Evolutionary conservation across 257 asterid genomes (phyloP), one percentile per base, ranked within the genome.

Genomic region (Solanum boliviense): DNA sequence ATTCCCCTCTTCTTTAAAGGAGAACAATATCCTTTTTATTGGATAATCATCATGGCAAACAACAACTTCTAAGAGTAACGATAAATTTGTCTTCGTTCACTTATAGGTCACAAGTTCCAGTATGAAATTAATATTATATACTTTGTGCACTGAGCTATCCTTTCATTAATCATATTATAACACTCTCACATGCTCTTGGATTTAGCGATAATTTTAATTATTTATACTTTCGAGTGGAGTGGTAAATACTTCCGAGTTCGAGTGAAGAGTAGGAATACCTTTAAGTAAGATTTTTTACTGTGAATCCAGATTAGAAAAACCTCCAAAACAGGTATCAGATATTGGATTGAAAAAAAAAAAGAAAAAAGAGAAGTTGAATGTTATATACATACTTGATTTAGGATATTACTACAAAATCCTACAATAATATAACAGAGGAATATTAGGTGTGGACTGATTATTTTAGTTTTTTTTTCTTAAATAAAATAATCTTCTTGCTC

Each of bases 1-100:
- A 93, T 93, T 93, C 98, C 87, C 44, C 29, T 48, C 71, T 82
- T 84, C 89, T 89, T 92, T 87, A 84, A 48, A 89, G 84, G 85
- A 89, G 91, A 89, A 89, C 85, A 87, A 62, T 87, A 34, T 89
- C 44, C 48, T 82, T 82, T 89, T 82, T 78, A 70, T 86, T 75
- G 65, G 70, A 89, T 89, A 83, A 74, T 89, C 20, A 84, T 93
- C 89, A 87, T 62, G 52, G 67, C 89, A 74, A 72, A 32, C 44
- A 3, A 71, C 13, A 71, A 5, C 3, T 32, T 72, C 35, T 36
- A 36, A 3, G 4, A 35, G 48, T 23, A 18, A 35, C 9, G 0
- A 74, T 74, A 21, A 36, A 74, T 1, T 73, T 32, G 0, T 72
- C 27, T 72, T 34, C 2, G 11, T 70, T 31, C 0, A 15, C 5